Evolutionary conservation across 176 grass and related monocot species (phyloP).

Genomic region (Zoysia japonica): DNA sequence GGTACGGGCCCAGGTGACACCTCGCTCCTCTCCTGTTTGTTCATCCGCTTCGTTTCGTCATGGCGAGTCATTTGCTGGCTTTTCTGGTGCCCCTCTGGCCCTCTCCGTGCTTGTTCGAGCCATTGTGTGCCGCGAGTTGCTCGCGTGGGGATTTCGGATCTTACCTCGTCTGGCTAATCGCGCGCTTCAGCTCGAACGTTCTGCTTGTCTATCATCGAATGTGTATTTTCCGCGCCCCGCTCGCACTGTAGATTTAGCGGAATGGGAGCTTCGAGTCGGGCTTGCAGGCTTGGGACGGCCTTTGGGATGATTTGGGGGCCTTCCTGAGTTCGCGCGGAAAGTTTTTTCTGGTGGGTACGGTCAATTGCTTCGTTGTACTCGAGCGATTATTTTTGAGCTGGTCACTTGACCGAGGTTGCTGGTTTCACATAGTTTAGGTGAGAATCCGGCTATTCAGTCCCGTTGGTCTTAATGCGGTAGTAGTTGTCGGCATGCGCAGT

Average conservation of each 20-base stretch:
- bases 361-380: slow-evolving; percentile 33
- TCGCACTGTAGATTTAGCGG: background rate
- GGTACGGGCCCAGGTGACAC: slow-evolving; percentile 28
- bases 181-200: background rate
- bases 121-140: background rate
- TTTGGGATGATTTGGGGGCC: background rate
- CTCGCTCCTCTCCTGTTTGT: background rate
- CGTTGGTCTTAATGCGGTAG: background rate
- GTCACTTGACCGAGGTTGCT: slow-evolving; percentile 36
- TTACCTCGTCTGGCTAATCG: background rate
- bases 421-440: slow-evolving; percentile 36
- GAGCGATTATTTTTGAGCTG: slow-evolving; percentile 45
- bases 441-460: slow-evolving; percentile 27
- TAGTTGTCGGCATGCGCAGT: slow-evolving; percentile 23
- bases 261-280: background rate
- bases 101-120: background rate
- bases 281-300: background rate
- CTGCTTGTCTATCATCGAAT: background rate
- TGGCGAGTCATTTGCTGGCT: background rate
- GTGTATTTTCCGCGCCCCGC: background rate
- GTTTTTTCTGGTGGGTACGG: slow-evolving; percentile 35
- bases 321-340: background rate
- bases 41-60: background rate
- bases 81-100: background rate
- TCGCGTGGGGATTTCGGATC: slow-evolving; percentile 15